Conservation (phyloP, 208 protist genomes). For the Trichomonas vaginalis region DNA sequence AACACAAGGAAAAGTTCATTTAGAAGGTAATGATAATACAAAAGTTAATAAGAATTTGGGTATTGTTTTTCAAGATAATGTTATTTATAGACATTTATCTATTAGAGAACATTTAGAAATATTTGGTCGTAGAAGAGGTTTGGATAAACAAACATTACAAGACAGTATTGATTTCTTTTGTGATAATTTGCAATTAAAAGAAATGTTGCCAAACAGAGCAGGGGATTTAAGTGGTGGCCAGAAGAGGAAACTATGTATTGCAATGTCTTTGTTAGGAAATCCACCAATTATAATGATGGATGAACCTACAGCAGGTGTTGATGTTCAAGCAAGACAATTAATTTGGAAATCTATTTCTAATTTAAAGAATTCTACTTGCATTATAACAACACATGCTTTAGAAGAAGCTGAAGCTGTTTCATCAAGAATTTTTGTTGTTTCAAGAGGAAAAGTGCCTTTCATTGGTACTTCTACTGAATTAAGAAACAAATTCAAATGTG, state of each 20-base stretch:
- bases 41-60: background rate
- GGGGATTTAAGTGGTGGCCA: background rate
- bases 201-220: background rate
- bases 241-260: background rate
- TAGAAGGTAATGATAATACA: background rate
- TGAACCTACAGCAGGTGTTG: background rate
- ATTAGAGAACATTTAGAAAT: background rate
- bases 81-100: background rate
- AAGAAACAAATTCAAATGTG: background rate
- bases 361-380: background rate
- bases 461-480: background rate
- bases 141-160: background rate
- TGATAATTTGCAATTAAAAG: background rate
- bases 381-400: background rate
- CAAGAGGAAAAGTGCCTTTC: background rate
- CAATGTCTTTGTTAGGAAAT: background rate
- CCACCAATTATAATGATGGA: conserved; percentile 10
- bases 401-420: background rate
- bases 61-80: background rate
- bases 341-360: background rate
- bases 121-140: background rate
- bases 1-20: background rate
- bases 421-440: background rate
- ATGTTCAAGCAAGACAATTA: background rate
- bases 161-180: background rate